phyloP scores from a whole-genome alignment of 78 protist species.

The Dictyostelium intermedium region DNA sequence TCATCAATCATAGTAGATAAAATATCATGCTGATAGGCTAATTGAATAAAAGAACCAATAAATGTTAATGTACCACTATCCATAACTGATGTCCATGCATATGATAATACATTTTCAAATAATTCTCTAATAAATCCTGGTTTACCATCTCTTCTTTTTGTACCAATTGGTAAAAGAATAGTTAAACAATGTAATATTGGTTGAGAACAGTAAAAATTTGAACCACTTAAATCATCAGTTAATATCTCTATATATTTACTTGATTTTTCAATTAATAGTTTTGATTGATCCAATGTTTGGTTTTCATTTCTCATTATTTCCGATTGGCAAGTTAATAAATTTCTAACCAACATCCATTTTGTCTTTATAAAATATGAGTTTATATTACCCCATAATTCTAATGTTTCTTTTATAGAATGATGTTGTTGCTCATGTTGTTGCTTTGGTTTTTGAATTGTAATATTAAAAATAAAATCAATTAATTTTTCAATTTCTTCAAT shows the following conservation, averaged over 20 bases:
- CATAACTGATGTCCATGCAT: slow-evolving; percentile 33
- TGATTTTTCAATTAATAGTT: not conserved
- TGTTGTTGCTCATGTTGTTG: not conserved
- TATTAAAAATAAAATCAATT: not conserved
- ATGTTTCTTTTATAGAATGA: not conserved
- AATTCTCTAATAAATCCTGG: not conserved
- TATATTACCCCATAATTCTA: not conserved
- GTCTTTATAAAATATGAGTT: slow-evolving; percentile 53
- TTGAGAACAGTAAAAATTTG: slow-evolving; percentile 29
- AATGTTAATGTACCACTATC: slow-evolving; percentile 13
- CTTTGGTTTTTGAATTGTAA: not conserved
- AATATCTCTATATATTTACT: not conserved
- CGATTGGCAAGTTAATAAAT: not conserved
- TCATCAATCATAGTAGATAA: not conserved
- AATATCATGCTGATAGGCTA: slow-evolving; percentile 14
- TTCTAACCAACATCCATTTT: slow-evolving; percentile 33
- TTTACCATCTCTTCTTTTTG: not conserved
- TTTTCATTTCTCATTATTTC: not conserved
- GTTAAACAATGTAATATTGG: slow-evolving; percentile 55
- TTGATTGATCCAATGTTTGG: not conserved
- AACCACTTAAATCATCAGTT: slow-evolving; percentile 16
- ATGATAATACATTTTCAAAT: not conserved
- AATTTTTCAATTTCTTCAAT: not conserved
- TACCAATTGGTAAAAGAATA: slow-evolving; percentile 8
- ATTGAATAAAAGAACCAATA: slow-evolving; percentile 41